Evolutionary conservation across 495 filamentous ascomycete species (phyloP).

Genomic region (Podospora pseudoanserina): DNA sequence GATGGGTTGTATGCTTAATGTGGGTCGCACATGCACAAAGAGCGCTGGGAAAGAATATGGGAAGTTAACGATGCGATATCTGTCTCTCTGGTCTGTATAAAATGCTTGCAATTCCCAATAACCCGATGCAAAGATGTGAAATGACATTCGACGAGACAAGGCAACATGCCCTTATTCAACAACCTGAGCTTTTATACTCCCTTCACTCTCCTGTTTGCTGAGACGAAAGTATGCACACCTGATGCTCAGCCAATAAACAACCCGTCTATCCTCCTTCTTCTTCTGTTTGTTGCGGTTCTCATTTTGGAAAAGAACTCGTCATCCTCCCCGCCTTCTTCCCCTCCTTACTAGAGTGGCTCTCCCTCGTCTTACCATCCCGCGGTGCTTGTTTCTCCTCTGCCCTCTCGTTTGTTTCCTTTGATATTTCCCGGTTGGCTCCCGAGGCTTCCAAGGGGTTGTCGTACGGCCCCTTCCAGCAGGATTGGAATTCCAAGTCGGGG

Average conservation of each 20-base stretch:
- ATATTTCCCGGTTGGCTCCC: conserved; percentile 37
- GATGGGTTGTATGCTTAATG: conserved; percentile 71
- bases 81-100: neutral
- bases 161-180: no score
- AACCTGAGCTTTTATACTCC: no score
- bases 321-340: conserved; percentile 6
- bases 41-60: neutral
- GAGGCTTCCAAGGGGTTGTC: conserved; percentile 37
- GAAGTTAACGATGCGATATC: neutral
- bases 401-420: conserved; percentile 18
- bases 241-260: no score
- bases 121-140: neutral
- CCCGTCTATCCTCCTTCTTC: neutral
- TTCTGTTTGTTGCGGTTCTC: neutral
- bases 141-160: no score
- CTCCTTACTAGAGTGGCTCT: conserved; percentile 29
- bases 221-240: neutral
- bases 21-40: neutral
- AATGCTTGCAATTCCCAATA: neutral
- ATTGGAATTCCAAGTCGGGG: conserved; percentile 35
- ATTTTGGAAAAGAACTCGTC: neutral
- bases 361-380: conserved; percentile 19
- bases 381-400: conserved; percentile 17
- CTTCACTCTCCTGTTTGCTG: no score
- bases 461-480: conserved; percentile 28